A percentile compares a stretch with the other conserved stretches of the same genome.
Evolutionary conservation across 495 filamentous ascomycete genomes (phyloP).

Genomic region (Wilcoxina mikolae): DNA sequence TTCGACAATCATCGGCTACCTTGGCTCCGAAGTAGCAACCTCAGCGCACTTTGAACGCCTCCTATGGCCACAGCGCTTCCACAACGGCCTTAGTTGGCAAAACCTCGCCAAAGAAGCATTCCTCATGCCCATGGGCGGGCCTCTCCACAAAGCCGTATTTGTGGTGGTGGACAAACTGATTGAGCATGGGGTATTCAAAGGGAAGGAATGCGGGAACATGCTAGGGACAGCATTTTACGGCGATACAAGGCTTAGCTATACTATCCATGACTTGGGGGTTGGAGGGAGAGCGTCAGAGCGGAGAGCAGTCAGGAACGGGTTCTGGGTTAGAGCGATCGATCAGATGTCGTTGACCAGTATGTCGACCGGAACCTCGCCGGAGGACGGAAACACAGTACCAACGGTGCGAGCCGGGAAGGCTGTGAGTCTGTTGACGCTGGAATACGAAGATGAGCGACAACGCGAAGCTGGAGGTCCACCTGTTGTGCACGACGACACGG

Average conservation of each 20-base stretch:
- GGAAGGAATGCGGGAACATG: neutral
- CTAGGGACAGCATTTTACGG: neutral
- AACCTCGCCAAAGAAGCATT: neutral
- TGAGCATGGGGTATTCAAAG: neutral
- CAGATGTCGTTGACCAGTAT: neutral
- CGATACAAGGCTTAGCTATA: neutral
- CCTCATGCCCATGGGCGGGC: neutral
- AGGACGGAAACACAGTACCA: neutral
- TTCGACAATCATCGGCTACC: neutral
- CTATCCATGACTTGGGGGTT: neutral
- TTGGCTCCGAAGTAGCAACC: neutral
- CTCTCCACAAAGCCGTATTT: neutral
- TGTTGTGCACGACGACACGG: neutral
- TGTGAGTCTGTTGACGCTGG: neutral
- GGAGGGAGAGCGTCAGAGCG: too few species aligned
- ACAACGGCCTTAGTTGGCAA: neutral
- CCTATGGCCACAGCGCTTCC: neutral
- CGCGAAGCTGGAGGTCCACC: neutral
- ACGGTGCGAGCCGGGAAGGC: neutral
- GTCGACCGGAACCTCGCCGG: neutral
- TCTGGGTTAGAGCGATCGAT: neutral
- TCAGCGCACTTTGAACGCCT: neutral
- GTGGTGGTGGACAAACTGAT: neutral
- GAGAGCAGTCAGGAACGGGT: neutral
- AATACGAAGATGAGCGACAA: neutral